A percentile compares a stretch with the other conserved stretches of the same genome.
Conservation (phyloP, 345 rosid species). For the Acer campestre region DNA sequence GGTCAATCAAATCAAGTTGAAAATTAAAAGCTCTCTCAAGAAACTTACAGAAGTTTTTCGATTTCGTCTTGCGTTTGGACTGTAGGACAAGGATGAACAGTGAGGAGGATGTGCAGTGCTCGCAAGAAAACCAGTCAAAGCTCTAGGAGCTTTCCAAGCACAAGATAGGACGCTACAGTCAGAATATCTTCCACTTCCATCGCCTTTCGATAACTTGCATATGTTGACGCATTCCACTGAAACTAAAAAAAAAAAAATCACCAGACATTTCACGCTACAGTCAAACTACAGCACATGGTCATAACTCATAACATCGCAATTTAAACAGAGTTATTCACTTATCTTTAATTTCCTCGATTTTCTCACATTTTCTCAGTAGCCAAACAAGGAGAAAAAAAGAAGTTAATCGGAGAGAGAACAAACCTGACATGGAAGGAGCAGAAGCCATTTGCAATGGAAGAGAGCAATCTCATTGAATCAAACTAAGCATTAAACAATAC, state of each 20-base stretch:
- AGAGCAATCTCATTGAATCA: constrained; percentile 53
- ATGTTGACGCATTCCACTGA: constrained; percentile 80
- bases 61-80: constrained; percentile 49
- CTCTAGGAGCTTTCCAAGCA: constrained; percentile 91
- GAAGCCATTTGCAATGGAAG: constrained; percentile 70
- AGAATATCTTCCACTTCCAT: constrained; percentile 54
- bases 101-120: constrained; percentile 69
- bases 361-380: constrained; percentile 20
- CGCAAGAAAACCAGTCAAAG: constrained; percentile 83
- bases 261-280: constrained; percentile 17
- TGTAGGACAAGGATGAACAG: constrained; percentile 41
- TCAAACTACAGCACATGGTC: not conserved
- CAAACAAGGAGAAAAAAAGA: constrained; percentile 8
- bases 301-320: not conserved
- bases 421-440: constrained; percentile 83
- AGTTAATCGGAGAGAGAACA: constrained; percentile 10
- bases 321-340: not conserved
- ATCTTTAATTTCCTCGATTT: constrained; percentile 20
- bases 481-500: constrained; percentile 35
- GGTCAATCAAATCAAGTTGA: not conserved
- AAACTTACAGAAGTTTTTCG: constrained; percentile 52
- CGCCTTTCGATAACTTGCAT: constrained; percentile 78
- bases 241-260: constrained; percentile 44
- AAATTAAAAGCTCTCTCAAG: not conserved
- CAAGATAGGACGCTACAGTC: constrained; percentile 83